Base-by-base conservation (phyloP, 2,329 filamentous ascomycete genomes). In the Cryphonectria radicalis region DNA sequence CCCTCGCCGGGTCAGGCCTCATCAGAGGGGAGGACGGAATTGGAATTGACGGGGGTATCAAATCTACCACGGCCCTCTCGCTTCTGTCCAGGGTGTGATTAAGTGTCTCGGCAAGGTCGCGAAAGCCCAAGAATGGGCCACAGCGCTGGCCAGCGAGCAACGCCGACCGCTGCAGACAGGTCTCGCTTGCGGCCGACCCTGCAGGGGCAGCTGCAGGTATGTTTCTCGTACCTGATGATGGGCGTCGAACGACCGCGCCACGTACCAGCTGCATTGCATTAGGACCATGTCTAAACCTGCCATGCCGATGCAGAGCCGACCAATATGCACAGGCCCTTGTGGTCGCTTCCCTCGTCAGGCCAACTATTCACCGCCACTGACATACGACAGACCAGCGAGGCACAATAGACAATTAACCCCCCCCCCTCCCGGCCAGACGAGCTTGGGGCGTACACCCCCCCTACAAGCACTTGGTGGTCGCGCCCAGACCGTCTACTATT, bases 241-340 rank as follows among this genome's bases (percentile, higher is more conserved):
- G 46, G 22, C 46, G 63, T 69, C 63, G 57, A 66, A 63, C 40
- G 62, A 71, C 66, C 72, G 69, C 72, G 72, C 69, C 72, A 71
- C 72, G 72, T 71, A 69, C 67, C 28, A 57, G 28, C 25, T 73
- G 71, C 71, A 73, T 71, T 71, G 71, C 71, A 71, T 73, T 59
- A 66, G 60, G 50, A 25, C 40, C 28, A 17, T 46, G 37, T 63
- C 35, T 63, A 42, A 42, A 35, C 28, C 57, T 32, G 3, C 25
- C 28, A 60, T 35, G 57, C 57, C 25, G 25, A 32, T 60, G 57
- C 22, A 37, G 59, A 37, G 17, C 32, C 28, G 59, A n/a, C 59
- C 14, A 17, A 37, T n/a, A 62, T n/a, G 59, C 59, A 14, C 32
- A 62, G 59, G 14, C 59, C 59, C 32, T 57, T 57, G n/a, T 28